phyloP scores from a whole-genome alignment of 2,329 filamentous ascomycete genomes.

The Colletotrichum acutatum region DNA sequence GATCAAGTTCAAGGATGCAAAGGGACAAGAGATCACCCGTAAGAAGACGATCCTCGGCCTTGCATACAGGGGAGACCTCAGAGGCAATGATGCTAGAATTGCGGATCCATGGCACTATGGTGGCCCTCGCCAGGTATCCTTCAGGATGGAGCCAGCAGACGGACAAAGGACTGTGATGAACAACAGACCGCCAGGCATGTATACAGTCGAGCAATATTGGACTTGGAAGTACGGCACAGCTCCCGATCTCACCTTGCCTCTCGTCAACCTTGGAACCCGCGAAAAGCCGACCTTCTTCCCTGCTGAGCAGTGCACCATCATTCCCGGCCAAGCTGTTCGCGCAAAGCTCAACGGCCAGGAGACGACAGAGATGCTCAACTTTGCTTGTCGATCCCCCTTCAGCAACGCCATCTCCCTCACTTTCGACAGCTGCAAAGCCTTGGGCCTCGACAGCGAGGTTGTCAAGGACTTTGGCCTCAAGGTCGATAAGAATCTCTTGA shows the following conservation, averaged over 20 bases:
- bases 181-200: conserved; percentile 38
- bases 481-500: conserved; percentile 71
- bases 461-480: conserved; percentile 68
- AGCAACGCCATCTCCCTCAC: conserved; percentile 76
- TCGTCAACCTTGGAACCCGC: conserved; percentile 73
- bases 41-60: conserved; percentile 44
- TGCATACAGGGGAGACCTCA: conserved; percentile 26
- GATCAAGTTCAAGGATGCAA: conserved; percentile 44
- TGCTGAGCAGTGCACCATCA: conserved; percentile 71
- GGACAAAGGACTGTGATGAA: conserved; percentile 37
- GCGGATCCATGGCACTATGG: conserved; percentile 29
- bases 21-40: conserved; percentile 19
- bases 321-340: conserved; percentile 72
- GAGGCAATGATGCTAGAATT: conserved; percentile 1
- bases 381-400: conserved; percentile 75
- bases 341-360: conserved; percentile 69
- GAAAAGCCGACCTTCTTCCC: conserved; percentile 72
- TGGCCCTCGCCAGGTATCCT: conserved; percentile 43
- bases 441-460: conserved; percentile 63
- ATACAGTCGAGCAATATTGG: conserved; percentile 57
- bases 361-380: conserved; percentile 75
- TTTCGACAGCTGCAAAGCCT: conserved; percentile 62
- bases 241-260: conserved; percentile 52
- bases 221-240: conserved; percentile 42
- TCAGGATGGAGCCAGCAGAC: conserved; percentile 41